Evolutionary conservation across 768 basidiomycete genomes (phyloP), one percentile per base, ranked within the genome.

Genomic region (Tylopilus subfusipes): DNA sequence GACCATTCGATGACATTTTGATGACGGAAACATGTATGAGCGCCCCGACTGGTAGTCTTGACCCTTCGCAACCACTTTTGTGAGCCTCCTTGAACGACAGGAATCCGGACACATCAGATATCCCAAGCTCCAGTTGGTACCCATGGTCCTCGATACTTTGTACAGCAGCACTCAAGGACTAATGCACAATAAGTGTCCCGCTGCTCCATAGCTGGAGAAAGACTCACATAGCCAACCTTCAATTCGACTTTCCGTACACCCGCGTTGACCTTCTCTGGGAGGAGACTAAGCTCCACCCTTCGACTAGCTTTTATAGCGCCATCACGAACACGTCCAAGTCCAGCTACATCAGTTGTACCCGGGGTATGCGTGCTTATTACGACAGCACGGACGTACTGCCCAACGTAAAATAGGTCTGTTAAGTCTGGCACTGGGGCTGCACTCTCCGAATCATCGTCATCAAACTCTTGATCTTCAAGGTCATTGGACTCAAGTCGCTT

Each of bases 131-230:
- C 9, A 99, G 77, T 52, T 87, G 82, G 73, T 96, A 98, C 2
- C 97, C 95, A 68, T 97, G 92, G 64, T 98, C 97, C 73, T 99
- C 97, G 18, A 90, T 75, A 63, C 87, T 91, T 71, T 85, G 85
- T 47, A 96, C 78, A 31, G 86, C 82, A 13, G 84, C 90, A 0
- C 86, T 81, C 42, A 97, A 64, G 21, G 84, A 84, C 93, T 95
- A 47, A 19, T 49, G 11, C 29, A 34, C 29, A 24, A 50, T 52
- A 38, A 66, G 25, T 39, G 14, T 16, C 47, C 36, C 11, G 34
- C 11, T 14, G 10, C 54, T 48, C 45, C 34, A 57, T 27, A 42
- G 24, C 19, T 27, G 33, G n/a, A 51, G 48, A 30, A 36, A 29
- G 34, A 85, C 90, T 73, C 69, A 89, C 91, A 68, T 85, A 88